Evolutionary conservation across 2,329 filamentous ascomycete species (phyloP).

Genomic region (Byssoonygena ceratinophila): DNA sequence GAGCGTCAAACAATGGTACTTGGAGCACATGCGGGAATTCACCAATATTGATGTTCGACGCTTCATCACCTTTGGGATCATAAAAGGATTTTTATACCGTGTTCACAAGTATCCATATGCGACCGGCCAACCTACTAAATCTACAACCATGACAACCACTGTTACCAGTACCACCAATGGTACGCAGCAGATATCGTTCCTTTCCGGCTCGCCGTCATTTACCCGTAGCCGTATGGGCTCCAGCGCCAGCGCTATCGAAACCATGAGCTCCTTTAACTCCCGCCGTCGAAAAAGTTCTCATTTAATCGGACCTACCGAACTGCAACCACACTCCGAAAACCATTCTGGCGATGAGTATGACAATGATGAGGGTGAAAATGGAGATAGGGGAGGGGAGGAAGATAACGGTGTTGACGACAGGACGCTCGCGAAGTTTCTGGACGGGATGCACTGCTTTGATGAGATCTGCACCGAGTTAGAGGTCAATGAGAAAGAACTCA

Average conservation of each 20-base stretch:
- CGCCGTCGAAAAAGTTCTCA: conserved; percentile 1
- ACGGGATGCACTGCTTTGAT: conserved; percentile 42
- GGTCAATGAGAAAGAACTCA: conserved; percentile 39
- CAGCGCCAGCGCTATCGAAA: conserved; percentile 10
- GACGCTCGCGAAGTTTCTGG: conserved; percentile 34
- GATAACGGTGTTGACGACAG: conserved; percentile 28
- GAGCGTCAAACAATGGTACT: conserved; percentile 78
- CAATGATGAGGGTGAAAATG: conserved; percentile 11
- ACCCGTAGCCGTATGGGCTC: conserved; percentile 10
- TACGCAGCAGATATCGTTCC: conserved; percentile 2
- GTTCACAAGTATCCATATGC: conserved; percentile 79
- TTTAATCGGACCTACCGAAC: neutral
- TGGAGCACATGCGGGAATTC: conserved; percentile 61
- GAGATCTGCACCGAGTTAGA: conserved; percentile 43
- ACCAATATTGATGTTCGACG: conserved; percentile 75
- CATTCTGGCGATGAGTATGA: conserved; percentile 8
- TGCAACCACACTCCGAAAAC: neutral
- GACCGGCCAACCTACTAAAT: conserved; percentile 26
- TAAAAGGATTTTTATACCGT: conserved; percentile 87
- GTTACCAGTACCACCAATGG: conserved; percentile 10
- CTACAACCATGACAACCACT: conserved; percentile 17
- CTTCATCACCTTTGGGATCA: conserved; percentile 88
- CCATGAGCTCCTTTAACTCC: neutral
- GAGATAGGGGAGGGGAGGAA: conserved; percentile 11
- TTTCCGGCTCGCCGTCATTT: conserved; percentile 14